A percentile compares a stretch with the other conserved stretches of the same genome.
phyloP scores from a whole-genome alignment of 768 basidiomycete species.

The Amanita brunnescens region DNA sequence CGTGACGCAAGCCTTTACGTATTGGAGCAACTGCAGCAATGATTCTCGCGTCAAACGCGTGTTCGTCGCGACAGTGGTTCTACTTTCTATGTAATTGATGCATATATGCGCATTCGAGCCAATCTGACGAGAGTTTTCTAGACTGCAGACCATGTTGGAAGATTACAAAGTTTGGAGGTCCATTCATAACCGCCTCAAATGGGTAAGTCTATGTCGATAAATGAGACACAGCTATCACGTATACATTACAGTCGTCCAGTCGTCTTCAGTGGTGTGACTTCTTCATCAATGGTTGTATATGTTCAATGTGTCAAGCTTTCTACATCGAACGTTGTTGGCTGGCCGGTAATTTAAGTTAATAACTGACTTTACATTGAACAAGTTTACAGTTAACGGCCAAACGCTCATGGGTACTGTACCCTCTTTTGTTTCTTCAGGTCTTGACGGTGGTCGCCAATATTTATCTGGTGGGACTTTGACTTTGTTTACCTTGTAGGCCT shows the following conservation, averaged over 20 bases:
- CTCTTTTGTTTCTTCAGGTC: conserved; percentile 25
- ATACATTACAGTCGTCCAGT: conserved; percentile 25
- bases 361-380: background rate
- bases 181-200: conserved; percentile 20
- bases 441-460: conserved; percentile 30
- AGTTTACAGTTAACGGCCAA: conserved; percentile 30
- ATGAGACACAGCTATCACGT: background rate
- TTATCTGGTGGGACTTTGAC: conserved; percentile 23
- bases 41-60: conserved; percentile 34
- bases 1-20: conserved; percentile 30
- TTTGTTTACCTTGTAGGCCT: background rate
- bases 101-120: background rate
- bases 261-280: conserved; percentile 36
- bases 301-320: conserved; percentile 37
- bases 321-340: conserved; percentile 46
- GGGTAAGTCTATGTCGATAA: conserved; percentile 21
- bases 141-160: conserved; percentile 31
- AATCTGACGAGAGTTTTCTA: conserved; percentile 7
- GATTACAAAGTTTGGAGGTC: conserved; percentile 35
- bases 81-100: conserved; percentile 32
- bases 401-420: conserved; percentile 26
- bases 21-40: conserved; percentile 32
- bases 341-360: conserved; percentile 19
- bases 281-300: conserved; percentile 40
- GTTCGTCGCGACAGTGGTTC: conserved; percentile 31